Percentiles rank a stretch among this genome's conserved stretches.
These are phyloP conservation scores for Fusarium napiforme DNA, from an alignment of 2,329 filamentous ascomycete species.

Conservation along the genomic window DNA sequence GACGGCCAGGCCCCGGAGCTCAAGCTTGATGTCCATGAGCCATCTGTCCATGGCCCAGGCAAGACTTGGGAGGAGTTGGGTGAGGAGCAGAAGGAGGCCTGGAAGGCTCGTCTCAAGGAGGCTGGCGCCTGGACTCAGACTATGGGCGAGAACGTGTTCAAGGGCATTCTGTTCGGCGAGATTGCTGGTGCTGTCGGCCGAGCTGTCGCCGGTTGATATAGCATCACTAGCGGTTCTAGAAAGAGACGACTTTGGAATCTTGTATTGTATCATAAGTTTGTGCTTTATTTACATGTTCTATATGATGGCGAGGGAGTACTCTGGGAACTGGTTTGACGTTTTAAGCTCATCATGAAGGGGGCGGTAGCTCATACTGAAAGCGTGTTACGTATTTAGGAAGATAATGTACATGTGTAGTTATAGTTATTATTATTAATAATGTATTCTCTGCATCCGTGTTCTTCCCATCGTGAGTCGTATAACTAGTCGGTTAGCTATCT, in stretches of 20 bases:
- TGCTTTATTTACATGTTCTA: conserved; percentile 12
- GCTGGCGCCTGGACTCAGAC: conserved; percentile 83
- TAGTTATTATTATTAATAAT: not conserved
- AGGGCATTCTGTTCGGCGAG: conserved; percentile 81
- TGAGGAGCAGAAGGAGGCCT: conserved; percentile 69
- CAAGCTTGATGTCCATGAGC: conserved; percentile 59
- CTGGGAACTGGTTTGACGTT: not conserved
- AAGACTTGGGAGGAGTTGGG: conserved; percentile 78
- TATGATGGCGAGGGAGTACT: conserved; percentile 12
- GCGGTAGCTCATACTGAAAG: not conserved
- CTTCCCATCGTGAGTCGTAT: not conserved
- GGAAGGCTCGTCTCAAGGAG: conserved; percentile 75
- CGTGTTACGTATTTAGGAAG: conserved; percentile 4
- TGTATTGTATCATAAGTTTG: conserved; percentile 20
- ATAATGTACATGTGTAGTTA: conserved; percentile 2
- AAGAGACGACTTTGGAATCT: not conserved
- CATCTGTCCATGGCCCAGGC: conserved; percentile 61
- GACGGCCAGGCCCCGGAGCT: conserved; percentile 42
- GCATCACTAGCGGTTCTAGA: not conserved
- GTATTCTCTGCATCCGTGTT: not conserved
- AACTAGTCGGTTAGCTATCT: not conserved
- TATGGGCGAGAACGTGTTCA: conserved; percentile 81
- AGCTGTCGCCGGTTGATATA: conserved; percentile 55
- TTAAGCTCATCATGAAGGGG: conserved; percentile 1
- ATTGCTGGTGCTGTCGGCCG: conserved; percentile 71